Evolutionary conservation across 23 red algal genomes (phyloP).

Genomic region (Gracilariopsis chorda): DNA sequence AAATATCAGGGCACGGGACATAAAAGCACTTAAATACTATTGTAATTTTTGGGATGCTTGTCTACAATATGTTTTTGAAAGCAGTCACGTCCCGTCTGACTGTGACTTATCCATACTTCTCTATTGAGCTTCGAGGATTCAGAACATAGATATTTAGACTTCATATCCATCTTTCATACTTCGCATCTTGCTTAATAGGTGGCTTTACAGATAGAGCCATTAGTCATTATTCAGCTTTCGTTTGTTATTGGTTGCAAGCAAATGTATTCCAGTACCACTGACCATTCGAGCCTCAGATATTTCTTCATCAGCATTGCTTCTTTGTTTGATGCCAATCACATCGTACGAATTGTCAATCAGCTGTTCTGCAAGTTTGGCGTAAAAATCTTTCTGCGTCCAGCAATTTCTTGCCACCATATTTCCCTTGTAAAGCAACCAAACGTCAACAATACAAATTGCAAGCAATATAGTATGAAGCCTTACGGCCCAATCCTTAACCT

Average conservation of each 20-base stretch:
- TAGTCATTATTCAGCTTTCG: not conserved
- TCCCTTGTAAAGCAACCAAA: constrained; percentile 5
- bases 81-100: not conserved
- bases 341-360: constrained; percentile 31
- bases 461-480: not conserved
- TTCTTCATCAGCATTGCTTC: not conserved
- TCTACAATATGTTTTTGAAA: not conserved
- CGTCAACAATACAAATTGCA: constrained; percentile 5
- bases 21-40: not conserved
- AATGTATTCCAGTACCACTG: not conserved
- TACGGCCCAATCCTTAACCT: constrained; percentile 5
- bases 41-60: not conserved
- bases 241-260: not conserved
- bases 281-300: not conserved
- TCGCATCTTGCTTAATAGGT: not conserved
- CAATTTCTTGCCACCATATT: not conserved
- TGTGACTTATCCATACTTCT: not conserved
- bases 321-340: not conserved
- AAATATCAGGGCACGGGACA: too few relatives aligned
- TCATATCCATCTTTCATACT: not conserved
- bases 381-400: constrained; percentile 13
- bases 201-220: not conserved
- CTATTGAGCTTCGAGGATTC: not conserved
- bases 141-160: not conserved
- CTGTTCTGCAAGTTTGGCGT: constrained; percentile 12